Percentiles rank a stretch among this genome's conserved stretches.
Conservation (phyloP, 768 basidiomycete species). For the Boletellus ananiceps region DNA sequence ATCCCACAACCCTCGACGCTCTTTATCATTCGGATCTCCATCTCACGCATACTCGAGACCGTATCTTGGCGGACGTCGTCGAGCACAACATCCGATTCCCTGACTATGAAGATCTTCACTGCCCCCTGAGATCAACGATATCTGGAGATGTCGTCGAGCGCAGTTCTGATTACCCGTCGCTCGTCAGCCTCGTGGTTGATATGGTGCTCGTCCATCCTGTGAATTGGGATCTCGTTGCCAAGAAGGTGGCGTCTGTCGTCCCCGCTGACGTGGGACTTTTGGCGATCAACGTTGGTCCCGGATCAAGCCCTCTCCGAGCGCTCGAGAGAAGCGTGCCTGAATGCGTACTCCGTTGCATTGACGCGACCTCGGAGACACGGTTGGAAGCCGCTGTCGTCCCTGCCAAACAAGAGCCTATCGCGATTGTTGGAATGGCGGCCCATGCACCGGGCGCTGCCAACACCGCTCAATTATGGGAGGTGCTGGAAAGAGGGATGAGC, state of each 20-base stretch:
- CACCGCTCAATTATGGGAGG: constrained; percentile 49
- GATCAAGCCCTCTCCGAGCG: constrained; percentile 36
- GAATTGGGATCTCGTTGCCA: constrained; percentile 46
- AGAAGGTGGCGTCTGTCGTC: constrained; percentile 22
- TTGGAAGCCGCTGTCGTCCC: background rate
- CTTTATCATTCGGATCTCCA: constrained; percentile 47
- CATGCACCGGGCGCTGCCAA: constrained; percentile 48
- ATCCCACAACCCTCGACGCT: constrained; percentile 43
- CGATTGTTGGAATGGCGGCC: constrained; percentile 69
- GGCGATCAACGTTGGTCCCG: constrained; percentile 50
- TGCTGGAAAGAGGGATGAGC: constrained; percentile 53
- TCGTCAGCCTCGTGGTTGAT: constrained; percentile 39
- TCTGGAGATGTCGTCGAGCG: constrained; percentile 36
- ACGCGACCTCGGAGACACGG: constrained; percentile 10
- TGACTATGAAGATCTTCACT: constrained; percentile 40
- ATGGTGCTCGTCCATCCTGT: constrained; percentile 46
- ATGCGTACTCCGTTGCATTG: constrained; percentile 12
- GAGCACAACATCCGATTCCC: constrained; percentile 50
- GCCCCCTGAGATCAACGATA: constrained; percentile 44
- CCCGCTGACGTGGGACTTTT: constrained; percentile 22
- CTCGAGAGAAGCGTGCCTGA: constrained; percentile 35
- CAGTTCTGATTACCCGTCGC: constrained; percentile 16
- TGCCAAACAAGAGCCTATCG: constrained; percentile 49
- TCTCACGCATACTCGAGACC: constrained; percentile 30
- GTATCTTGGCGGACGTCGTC: constrained; percentile 42